phyloP scores from a whole-genome alignment of 139 green algal species.

The Volvox reticuliferus region DNA sequence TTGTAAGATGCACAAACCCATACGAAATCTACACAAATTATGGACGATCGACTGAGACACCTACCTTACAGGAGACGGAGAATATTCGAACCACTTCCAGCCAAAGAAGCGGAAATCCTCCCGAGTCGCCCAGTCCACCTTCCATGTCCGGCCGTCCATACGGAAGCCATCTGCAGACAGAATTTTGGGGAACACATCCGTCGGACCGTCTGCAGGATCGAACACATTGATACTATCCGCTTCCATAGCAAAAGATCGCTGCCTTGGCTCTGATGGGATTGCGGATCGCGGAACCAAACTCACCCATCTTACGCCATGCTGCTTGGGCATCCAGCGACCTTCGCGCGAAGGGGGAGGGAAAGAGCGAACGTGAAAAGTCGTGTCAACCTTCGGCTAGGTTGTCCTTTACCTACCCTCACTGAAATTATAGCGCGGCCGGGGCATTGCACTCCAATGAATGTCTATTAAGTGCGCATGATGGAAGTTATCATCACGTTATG shows the following conservation, averaged over 20 bases:
- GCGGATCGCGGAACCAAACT: background rate
- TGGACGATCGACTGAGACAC: no score
- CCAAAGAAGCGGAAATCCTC: constrained; percentile 73
- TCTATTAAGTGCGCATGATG: background rate
- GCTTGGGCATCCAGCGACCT: constrained; percentile 62
- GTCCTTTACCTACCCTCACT: background rate
- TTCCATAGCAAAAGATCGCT: no score
- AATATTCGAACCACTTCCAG: constrained; percentile 71
- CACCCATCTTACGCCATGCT: constrained; percentile 68
- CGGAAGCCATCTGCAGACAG: constrained; percentile 62
- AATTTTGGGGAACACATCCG: no score
- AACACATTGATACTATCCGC: no score
- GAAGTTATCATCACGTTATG: no score
- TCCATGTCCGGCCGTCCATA: constrained; percentile 67
- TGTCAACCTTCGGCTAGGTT: background rate
- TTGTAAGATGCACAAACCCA: no score
- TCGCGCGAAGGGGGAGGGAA: background rate
- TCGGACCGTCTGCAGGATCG: no score
- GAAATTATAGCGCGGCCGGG: background rate
- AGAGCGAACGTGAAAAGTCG: background rate
- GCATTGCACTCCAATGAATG: background rate
- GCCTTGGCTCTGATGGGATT: no score
- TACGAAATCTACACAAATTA: no score
- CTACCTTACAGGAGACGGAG: constrained; percentile 22
- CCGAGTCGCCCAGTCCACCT: constrained; percentile 63